A percentile compares a stretch with the other conserved stretches of the same genome.
phyloP scores from a whole-genome alignment of 768 basidiomycete species.

The Pisolithus orientalis region DNA sequence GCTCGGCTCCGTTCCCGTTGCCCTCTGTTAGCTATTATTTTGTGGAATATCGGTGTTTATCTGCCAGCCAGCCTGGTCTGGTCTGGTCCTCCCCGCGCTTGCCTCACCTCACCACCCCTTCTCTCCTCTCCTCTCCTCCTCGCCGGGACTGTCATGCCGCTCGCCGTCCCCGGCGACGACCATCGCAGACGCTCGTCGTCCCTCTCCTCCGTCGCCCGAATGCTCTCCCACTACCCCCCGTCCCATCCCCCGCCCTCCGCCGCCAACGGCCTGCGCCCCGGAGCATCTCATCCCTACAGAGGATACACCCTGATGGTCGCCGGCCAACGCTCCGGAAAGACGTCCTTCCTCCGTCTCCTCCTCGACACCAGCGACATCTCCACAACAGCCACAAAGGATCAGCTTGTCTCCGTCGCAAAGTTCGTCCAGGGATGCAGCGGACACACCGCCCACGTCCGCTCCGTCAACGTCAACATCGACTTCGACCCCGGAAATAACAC shows the following conservation, averaged over 20 bases:
- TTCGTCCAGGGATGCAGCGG: slow-evolving; percentile 72
- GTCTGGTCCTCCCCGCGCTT: slow-evolving; percentile 48
- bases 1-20: slow-evolving; percentile 37
- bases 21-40: slow-evolving; percentile 20
- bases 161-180: slow-evolving; percentile 58
- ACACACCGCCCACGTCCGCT: slow-evolving; percentile 67
- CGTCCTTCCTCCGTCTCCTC: slow-evolving; percentile 78
- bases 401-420: slow-evolving; percentile 74
- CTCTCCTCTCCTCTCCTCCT: slow-evolving; percentile 39
- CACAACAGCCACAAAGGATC: slow-evolving; percentile 56
- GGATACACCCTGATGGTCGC: slow-evolving; percentile 74
- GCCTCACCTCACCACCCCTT: slow-evolving; percentile 53
- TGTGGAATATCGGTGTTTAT: slow-evolving; percentile 43
- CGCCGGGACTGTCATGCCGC: slow-evolving; percentile 30
- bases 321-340: slow-evolving; percentile 80
- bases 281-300: slow-evolving; percentile 19
- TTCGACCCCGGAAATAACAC: slow-evolving; percentile 39
- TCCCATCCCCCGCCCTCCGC: slow-evolving; percentile 19
- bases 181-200: slow-evolving; percentile 25
- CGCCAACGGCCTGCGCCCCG: slow-evolving; percentile 24
- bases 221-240: slow-evolving; percentile 18
- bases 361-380: slow-evolving; percentile 75
- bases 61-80: slow-evolving; percentile 8
- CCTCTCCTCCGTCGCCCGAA: slow-evolving; percentile 36
- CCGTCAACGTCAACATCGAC: slow-evolving; percentile 68